Conservation (phyloP, 2,329 filamentous ascomycete species). For the Fusarium sp. region DNA sequence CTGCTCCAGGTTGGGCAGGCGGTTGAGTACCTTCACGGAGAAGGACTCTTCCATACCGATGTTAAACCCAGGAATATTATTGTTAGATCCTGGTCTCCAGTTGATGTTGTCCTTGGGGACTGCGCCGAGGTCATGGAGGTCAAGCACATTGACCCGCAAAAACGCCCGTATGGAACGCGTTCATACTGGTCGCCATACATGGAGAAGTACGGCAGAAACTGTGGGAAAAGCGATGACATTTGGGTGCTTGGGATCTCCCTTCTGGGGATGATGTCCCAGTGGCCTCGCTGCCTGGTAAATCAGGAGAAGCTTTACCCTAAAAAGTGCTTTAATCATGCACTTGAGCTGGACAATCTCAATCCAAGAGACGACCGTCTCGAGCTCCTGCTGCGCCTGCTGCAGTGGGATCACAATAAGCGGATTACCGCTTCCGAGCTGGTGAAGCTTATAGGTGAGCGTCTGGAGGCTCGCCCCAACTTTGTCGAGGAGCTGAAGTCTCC, state of each 20-base stretch:
- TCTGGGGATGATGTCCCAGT: conserved; percentile 45
- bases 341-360: conserved; percentile 38
- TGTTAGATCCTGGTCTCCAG: conserved; percentile 39
- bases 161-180: conserved; percentile 38
- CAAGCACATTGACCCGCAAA: conserved; percentile 4
- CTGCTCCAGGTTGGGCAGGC: conserved; percentile 39
- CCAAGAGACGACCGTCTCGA: conserved; percentile 34
- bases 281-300: conserved; percentile 32
- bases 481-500: conserved; percentile 32
- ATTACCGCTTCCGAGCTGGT: conserved; percentile 35
- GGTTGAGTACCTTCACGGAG: conserved; percentile 42
- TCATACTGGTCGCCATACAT: conserved; percentile 46
- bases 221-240: conserved; percentile 45
- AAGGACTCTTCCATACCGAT: conserved; percentile 42
- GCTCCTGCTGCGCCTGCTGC: conserved; percentile 37
- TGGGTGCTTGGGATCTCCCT: conserved; percentile 48
- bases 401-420: conserved; percentile 28
- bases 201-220: conserved; percentile 21
- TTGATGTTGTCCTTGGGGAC: conserved; percentile 46
- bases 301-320: conserved; percentile 37
- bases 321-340: conserved; percentile 38
- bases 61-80: conserved; percentile 48
- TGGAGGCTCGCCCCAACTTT: not conserved
- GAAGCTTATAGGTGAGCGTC: conserved; percentile 1
- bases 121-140: conserved; percentile 43